Base-by-base conservation (phyloP, 768 basidiomycete species). In the Mrakia gelida region DNA sequence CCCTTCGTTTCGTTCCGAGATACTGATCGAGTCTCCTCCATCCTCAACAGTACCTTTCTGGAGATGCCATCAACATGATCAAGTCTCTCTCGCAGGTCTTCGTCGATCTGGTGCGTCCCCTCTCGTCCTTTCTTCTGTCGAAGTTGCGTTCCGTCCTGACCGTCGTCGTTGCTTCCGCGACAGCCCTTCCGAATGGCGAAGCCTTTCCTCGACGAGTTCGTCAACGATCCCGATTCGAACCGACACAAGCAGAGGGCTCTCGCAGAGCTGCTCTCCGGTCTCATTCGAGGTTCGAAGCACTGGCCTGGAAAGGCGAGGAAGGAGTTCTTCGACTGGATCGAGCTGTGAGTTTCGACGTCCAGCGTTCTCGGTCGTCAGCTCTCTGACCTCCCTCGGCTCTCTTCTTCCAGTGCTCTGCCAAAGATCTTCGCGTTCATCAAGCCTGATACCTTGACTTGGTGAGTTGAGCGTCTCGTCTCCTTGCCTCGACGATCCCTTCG, bases 221-320 rank as follows among this genome's bases (percentile, higher is more conserved):
- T 92, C 59, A 85, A 84, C 49, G 91, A 91, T 71, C 91, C 81
- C 49, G 81, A 83, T 26, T 82, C 81, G 43, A 80, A 82, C 59
- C 79, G 92, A 79, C 94, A 91, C 86, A 93, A 93, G 84, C 94
- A 94, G 82, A 88, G 93, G 34, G 92, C 92, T 41, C 90, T 90
- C 34, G 93, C 93, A 7, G 94, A 97, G 84, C 86, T 94, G 45
- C 82, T 95, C 38, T 87, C 88, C 52, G 94, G 94, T 30, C 81
- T 94, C 70, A 84, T 92, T 75, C 88, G 94, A 80, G 94, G 93
- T 49, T 90, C 91, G 21, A 94, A 94, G 84, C 92, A 95, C 81
- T 96, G 95, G 94, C 86, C 88, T 0, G 87, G 86, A 75, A 84
- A 85, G 56, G 84, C 86, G 54, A 86, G 87, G 38, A 85, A 88